These are phyloP conservation scores for Colletotrichum lini DNA, from an alignment of 2,329 filamentous ascomycete genomes.

Conservation along the genomic window DNA sequence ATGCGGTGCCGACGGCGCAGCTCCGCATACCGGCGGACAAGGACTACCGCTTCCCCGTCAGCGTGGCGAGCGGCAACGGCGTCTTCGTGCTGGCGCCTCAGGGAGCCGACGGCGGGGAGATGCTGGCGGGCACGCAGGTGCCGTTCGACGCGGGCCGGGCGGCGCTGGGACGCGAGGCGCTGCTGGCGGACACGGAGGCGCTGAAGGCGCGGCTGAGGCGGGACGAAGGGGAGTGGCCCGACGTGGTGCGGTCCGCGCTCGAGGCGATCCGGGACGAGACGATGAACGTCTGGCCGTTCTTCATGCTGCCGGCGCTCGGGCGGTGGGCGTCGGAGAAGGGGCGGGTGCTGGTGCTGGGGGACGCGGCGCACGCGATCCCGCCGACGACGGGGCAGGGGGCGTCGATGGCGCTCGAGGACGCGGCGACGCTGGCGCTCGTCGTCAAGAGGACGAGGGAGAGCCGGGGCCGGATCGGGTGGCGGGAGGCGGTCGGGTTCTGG, in stretches of 20 bases:
- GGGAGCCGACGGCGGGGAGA: slow-evolving; percentile 56
- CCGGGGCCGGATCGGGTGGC: slow-evolving; percentile 43
- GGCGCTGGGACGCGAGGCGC: slow-evolving; percentile 58
- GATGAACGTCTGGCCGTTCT: slow-evolving; percentile 66
- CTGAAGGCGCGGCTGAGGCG: slow-evolving; percentile 52
- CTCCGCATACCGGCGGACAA: slow-evolving; percentile 50
- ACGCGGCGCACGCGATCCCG: slow-evolving; percentile 64
- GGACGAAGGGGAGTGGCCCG: slow-evolving; percentile 54
- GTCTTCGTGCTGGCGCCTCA: slow-evolving; percentile 67
- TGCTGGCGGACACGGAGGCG: slow-evolving; percentile 56
- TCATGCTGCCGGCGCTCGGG: slow-evolving; percentile 61
- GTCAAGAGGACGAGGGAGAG: slow-evolving; percentile 47
- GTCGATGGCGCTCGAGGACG: slow-evolving; percentile 66
- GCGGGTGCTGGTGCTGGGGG: slow-evolving; percentile 61
- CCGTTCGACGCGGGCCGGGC: slow-evolving; percentile 53
- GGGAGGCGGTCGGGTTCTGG: slow-evolving; percentile 58
- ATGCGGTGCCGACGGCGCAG: slow-evolving; percentile 53
- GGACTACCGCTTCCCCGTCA: slow-evolving; percentile 58
- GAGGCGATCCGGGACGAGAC: slow-evolving; percentile 48
- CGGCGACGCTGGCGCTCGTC: slow-evolving; percentile 60
- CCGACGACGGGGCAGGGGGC: slow-evolving; percentile 63
- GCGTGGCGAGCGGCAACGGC: slow-evolving; percentile 59
- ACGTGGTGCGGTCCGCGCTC: slow-evolving; percentile 53
- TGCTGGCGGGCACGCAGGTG: slow-evolving; percentile 58
- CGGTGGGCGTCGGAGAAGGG: slow-evolving; percentile 57